Percentiles rank a stretch among this genome's conserved stretches.
These are phyloP conservation scores for Cladophialophora yegresii DNA, from an alignment of 2,329 filamentous ascomycete species.

Conservation along the genomic window DNA sequence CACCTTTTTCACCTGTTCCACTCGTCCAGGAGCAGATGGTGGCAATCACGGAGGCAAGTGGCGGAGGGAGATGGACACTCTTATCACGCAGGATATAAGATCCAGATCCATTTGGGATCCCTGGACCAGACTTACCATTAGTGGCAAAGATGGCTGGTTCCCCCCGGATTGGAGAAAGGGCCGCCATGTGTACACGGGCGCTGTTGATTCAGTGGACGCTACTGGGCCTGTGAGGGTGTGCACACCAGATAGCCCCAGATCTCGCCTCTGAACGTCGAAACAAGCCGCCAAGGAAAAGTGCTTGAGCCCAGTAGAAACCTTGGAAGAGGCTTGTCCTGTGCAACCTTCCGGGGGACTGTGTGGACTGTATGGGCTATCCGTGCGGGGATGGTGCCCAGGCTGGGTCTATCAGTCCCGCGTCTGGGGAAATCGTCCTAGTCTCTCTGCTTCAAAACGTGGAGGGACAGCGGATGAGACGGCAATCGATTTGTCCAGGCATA, in stretches of 20 bases:
- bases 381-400: neutral
- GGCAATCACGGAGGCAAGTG: neutral
- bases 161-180: neutral
- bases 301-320: neutral
- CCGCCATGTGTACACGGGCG: neutral
- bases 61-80: neutral
- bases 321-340: neutral
- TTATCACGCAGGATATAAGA: neutral
- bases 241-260: neutral
- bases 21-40: neutral
- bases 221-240: neutral
- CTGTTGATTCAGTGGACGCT: neutral
- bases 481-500: neutral
- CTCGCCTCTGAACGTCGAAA: neutral
- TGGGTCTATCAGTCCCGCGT: neutral
- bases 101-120: neutral
- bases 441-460: neutral
- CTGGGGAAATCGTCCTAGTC: neutral
- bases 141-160: neutral
- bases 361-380: neutral
- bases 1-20: neutral
- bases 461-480: neutral
- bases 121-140: neutral
- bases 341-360: neutral
- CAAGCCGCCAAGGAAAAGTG: constrained; percentile 4